A percentile compares a stretch with the other conserved stretches of the same genome.
Evolutionary conservation across 1,284 basidiomycete genomes (phyloP).

Genomic region (Marasmius sp.): DNA sequence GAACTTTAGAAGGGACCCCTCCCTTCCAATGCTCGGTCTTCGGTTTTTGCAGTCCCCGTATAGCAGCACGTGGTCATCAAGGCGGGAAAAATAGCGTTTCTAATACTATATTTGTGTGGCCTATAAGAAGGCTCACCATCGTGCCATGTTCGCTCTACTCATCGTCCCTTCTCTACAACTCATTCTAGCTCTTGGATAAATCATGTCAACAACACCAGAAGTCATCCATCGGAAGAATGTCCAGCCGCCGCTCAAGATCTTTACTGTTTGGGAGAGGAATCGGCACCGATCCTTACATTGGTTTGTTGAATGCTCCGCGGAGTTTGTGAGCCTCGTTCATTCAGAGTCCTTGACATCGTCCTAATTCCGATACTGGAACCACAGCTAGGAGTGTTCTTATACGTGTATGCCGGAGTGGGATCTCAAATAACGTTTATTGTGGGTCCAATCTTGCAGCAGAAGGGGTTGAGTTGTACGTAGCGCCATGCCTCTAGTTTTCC

Average conservation of each 20-base stretch:
- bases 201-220: too few relatives aligned
- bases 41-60: too few relatives aligned
- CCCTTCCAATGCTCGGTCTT: too few relatives aligned
- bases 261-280: background rate
- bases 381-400: background rate
- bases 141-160: too few relatives aligned
- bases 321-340: background rate
- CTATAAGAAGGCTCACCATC: too few relatives aligned
- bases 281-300: background rate
- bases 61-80: too few relatives aligned
- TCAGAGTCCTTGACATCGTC: background rate
- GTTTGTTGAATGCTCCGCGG: background rate
- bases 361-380: background rate
- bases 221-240: too few relatives aligned
- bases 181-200: too few relatives aligned
- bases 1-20: too few relatives aligned
- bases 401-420: background rate
- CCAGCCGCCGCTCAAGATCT: background rate
- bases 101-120: too few relatives aligned
- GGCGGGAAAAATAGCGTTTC: too few relatives aligned
- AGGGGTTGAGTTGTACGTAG: background rate
- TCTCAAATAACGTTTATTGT: background rate
- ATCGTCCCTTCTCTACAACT: too few relatives aligned
- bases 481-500: background rate
- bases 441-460: background rate